These are phyloP conservation scores for Bidens hawaiensis DNA, from an alignment of 140 eudicot genomes.

Conservation along the genomic window DNA sequence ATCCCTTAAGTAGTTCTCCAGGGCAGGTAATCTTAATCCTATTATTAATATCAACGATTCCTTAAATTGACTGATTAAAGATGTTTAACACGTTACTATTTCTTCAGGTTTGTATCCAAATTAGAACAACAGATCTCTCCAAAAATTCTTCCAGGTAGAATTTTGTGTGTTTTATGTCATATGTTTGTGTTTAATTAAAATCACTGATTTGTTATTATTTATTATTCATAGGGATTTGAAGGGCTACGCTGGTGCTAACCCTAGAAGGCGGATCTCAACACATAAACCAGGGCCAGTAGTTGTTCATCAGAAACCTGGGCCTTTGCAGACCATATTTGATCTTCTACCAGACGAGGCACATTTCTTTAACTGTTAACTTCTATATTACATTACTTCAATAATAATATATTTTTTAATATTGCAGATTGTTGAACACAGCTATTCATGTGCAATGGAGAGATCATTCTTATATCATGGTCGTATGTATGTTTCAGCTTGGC, in stretches of 20 bases:
- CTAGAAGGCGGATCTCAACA: constrained; percentile 48
- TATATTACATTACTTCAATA: neutral
- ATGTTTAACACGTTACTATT: constrained; percentile 9
- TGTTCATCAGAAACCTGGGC: constrained; percentile 95
- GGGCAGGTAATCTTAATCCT: constrained; percentile 36
- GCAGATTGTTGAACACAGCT: constrained; percentile 88
- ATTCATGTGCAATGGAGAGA: constrained; percentile 98
- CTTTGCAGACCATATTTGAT: constrained; percentile 80
- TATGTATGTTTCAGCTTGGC: constrained; percentile 94
- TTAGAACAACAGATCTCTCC: constrained; percentile 52
- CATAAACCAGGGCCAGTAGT: constrained; percentile 71
- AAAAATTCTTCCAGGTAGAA: constrained; percentile 60
- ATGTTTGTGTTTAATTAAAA: constrained; percentile 2
- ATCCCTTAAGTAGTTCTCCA: constrained; percentile 65
- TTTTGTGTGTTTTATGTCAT: constrained; percentile 11
- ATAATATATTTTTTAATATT: constrained; percentile 4
- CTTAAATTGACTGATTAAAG: neutral
- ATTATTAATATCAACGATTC: neutral
- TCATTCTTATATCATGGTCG: constrained; percentile 98
- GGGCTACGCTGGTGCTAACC: constrained; percentile 73
- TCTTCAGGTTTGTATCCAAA: constrained; percentile 77
- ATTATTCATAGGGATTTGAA: constrained; percentile 53
- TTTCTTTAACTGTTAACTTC: constrained; percentile 5
- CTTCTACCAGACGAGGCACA: constrained; percentile 89
- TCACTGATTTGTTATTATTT: neutral